Conservation (phyloP, 2,329 filamentous ascomycete species). For the Alternaria conjuncta region DNA sequence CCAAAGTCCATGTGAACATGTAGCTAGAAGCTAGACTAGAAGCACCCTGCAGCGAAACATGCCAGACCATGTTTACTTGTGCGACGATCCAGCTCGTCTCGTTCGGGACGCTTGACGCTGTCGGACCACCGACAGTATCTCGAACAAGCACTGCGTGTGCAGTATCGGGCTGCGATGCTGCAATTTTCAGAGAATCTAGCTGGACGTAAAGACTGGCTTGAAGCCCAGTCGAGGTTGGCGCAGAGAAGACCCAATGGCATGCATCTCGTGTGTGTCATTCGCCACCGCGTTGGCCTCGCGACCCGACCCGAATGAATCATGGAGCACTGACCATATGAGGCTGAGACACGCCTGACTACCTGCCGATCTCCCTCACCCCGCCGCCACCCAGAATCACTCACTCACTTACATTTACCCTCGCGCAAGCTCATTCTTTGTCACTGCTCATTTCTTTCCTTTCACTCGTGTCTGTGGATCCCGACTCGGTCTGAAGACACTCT, state of each 20-base stretch:
- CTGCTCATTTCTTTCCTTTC: constrained; percentile 6
- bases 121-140: not conserved
- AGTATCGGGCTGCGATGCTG: not conserved
- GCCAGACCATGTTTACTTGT: not conserved
- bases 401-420: constrained; percentile 12
- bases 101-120: not conserved
- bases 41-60: not conserved
- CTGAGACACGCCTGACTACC: constrained; percentile 13
- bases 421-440: constrained; percentile 6
- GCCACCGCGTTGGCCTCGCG: constrained; percentile 15
- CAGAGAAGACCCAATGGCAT: not conserved
- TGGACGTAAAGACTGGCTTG: constrained; percentile 6
- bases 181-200: not conserved
- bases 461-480: constrained; percentile 8
- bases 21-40: not conserved
- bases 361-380: constrained; percentile 19
- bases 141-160: not conserved
- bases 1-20: not conserved
- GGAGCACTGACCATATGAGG: constrained; percentile 17
- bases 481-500: constrained; percentile 16
- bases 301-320: constrained; percentile 15
- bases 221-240: not conserved
- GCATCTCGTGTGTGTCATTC: constrained; percentile 4
- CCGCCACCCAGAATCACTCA: constrained; percentile 12
- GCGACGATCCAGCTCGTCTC: not conserved